A percentile compares a stretch with the other conserved stretches of the same genome.
phyloP scores from a whole-genome alignment of 306 rosid genomes.

The Bauhinia variegata region DNA sequence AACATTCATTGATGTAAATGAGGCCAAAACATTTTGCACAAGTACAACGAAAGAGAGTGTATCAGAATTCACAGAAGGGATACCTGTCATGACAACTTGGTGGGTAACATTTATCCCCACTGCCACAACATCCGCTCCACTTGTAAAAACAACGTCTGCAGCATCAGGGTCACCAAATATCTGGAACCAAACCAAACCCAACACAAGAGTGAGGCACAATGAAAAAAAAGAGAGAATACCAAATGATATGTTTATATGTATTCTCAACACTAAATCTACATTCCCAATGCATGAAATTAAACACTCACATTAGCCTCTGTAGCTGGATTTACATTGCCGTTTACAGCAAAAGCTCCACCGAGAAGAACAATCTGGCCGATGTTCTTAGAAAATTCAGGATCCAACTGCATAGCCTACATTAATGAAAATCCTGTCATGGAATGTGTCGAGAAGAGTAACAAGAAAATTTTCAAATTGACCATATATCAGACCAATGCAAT shows the following conservation, averaged over 20 bases:
- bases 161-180: constrained; percentile 95
- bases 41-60: background rate
- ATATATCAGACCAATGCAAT: constrained; percentile 73
- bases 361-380: constrained; percentile 79
- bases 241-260: too few species aligned
- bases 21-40: background rate
- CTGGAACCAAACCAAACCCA: constrained; percentile 45
- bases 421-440: constrained; percentile 24
- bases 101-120: constrained; percentile 92
- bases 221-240: background rate
- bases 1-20: background rate
- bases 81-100: constrained; percentile 83
- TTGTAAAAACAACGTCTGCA: constrained; percentile 85
- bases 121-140: constrained; percentile 79
- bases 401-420: constrained; percentile 77
- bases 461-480: constrained; percentile 4
- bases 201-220: constrained; percentile 28
- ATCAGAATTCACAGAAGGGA: constrained; percentile 9
- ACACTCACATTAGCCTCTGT: constrained; percentile 86
- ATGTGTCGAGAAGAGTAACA: constrained; percentile 6
- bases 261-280: background rate
- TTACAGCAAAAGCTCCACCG: constrained; percentile 88
- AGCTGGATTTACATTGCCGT: constrained; percentile 94
- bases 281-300: constrained; percentile 7
- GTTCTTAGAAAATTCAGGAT: constrained; percentile 71